Base-by-base conservation (phyloP, 2,329 filamentous ascomycete genomes). In the Penicillium paneum region DNA sequence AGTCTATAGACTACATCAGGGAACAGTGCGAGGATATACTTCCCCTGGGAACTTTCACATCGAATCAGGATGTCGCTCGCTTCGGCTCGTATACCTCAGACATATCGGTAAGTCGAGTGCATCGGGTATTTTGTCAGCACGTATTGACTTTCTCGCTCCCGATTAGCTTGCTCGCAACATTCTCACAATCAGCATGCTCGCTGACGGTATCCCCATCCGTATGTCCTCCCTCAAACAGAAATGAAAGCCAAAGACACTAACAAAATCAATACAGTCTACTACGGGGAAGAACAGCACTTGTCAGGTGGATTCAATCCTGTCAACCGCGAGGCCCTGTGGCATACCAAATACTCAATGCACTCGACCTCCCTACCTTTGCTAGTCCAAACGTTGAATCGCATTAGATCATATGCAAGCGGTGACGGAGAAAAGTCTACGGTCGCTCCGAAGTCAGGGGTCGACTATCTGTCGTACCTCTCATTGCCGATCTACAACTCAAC, bases 221-320 rank as follows among this genome's bases (percentile, higher is more conserved):
- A 51, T 38, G 49, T 32, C 3, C 49, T 17, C 24, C 10, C 17
- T n/a, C 26, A 26, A 17, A 32, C 32, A 7, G 12, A 45, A 45
- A 26, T 3, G 1, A 45, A 38, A 15, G 28, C 21, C 19, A 35
- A 35, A 49, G 15, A 53, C 10, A 45, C 44, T 53, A 19, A 56
- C 32, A n/a, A 32, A 41, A 35, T 21, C 2, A 40, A 44, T 32
- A 35, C 49, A 56, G 76, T 87, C 32, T 88, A 87, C 69, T 80
- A 86, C 60, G 85, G 85, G 28, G 82, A 85, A 57, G 85, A 88
- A 69, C 85, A 88, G 63, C 82, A 80, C 56, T 84, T 79, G 65
- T 67, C 74, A 2, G 79, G 79, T 21, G 76, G 75, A 15, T 74
- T 68, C 44, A 68, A 67, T 42, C 81, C 81, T 8, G 71, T 77